Percentiles rank a stretch among this genome's conserved stretches.
Evolutionary conservation across 1,284 basidiomycete species (phyloP).

Genomic region (Filobasidium uniguttulatum): DNA sequence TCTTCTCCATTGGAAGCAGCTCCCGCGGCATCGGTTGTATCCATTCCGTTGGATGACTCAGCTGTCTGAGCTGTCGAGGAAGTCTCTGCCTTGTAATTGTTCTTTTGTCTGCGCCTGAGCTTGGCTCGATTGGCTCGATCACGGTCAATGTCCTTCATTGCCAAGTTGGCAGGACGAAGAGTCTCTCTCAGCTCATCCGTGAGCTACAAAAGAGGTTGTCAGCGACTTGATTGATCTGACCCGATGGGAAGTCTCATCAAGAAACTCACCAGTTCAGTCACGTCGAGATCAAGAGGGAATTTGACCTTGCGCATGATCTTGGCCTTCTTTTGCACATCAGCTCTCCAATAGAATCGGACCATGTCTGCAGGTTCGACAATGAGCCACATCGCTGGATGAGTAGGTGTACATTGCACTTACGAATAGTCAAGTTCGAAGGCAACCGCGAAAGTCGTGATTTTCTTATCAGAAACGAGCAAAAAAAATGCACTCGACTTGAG

Average conservation of each 20-base stretch:
- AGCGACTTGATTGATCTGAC: neutral
- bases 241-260: neutral
- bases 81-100: too few relatives aligned
- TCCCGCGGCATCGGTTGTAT: neutral
- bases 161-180: conserved; percentile 54
- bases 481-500: neutral
- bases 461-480: too few relatives aligned
- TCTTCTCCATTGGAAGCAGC: neutral
- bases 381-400: neutral
- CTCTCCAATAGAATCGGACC: conserved; percentile 90
- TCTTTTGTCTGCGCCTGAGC: conserved; percentile 55
- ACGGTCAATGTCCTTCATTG: conserved; percentile 65
- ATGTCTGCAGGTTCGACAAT: conserved; percentile 43
- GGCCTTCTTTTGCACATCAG: conserved; percentile 78
- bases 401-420: neutral
- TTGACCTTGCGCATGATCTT: conserved; percentile 95
- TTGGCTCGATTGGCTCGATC: conserved; percentile 73
- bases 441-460: conserved; percentile 69
- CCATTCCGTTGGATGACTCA: neutral
- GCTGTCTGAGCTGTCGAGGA: conserved; percentile 16
- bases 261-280: conserved; percentile 50
- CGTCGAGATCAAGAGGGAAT: conserved; percentile 69
- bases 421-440: conserved; percentile 70
- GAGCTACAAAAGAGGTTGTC: conserved; percentile 20
- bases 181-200: conserved; percentile 65